Conservation (phyloP, 2,329 filamentous ascomycete species). For the Ramularia collo-cygni region DNA sequence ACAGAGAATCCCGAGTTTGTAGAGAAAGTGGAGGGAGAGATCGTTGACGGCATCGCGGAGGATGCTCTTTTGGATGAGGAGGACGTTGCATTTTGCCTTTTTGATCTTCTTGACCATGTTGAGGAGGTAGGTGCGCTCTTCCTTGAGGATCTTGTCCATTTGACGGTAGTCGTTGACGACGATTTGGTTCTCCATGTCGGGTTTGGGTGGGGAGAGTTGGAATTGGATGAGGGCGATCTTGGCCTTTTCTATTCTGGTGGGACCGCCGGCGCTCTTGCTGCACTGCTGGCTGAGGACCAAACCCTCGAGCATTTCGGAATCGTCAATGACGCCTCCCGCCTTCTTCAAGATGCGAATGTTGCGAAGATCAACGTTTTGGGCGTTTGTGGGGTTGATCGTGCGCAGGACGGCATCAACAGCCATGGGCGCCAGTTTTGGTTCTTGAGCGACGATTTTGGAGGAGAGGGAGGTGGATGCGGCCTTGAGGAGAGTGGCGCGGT, state of each 20-base stretch:
- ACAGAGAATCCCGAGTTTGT: slow-evolving; percentile 90
- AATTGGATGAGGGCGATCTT: slow-evolving; percentile 96
- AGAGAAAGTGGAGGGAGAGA: slow-evolving; percentile 91
- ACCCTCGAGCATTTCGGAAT: slow-evolving; percentile 94
- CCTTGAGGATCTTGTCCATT: slow-evolving; percentile 99
- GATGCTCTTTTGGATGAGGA: slow-evolving; percentile 97
- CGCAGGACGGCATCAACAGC: slow-evolving; percentile 94
- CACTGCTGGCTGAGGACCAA: slow-evolving; percentile 87
- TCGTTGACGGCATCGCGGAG: slow-evolving; percentile 97
- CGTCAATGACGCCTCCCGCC: slow-evolving; percentile 94
- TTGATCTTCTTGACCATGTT: slow-evolving; percentile 99
- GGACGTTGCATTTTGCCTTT: slow-evolving; percentile 98
- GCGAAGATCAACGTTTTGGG: slow-evolving; percentile 91
- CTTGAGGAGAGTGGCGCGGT: slow-evolving; percentile 86
- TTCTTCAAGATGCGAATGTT: slow-evolving; percentile 98
- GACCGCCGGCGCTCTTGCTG: slow-evolving; percentile 87
- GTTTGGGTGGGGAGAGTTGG: slow-evolving; percentile 95
- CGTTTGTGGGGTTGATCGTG: slow-evolving; percentile 90
- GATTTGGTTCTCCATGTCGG: slow-evolving; percentile 99
- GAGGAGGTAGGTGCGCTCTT: slow-evolving; percentile 93
- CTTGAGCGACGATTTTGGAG: slow-evolving; percentile 97
- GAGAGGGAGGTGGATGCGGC: slow-evolving; percentile 95
- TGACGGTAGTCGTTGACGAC: slow-evolving; percentile 98
- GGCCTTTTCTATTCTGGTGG: slow-evolving; percentile 92
- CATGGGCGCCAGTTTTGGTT: slow-evolving; percentile 96